Conservation (phyloP, 164 flowering plant species). For the Nelumbo lutea region DNA sequence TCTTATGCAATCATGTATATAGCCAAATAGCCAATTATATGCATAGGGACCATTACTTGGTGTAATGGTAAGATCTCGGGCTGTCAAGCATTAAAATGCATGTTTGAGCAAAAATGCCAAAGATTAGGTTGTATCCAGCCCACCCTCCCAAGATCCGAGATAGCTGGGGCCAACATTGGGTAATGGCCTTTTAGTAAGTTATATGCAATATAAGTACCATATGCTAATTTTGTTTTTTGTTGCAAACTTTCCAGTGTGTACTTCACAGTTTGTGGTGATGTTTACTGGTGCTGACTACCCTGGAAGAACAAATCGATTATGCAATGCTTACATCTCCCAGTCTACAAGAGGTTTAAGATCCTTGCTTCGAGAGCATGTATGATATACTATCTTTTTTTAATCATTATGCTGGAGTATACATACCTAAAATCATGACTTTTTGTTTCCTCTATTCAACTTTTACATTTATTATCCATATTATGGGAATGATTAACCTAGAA, state of each 20-base stretch:
- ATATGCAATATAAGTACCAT: neutral
- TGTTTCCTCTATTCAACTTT: neutral
- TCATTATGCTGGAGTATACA: neutral
- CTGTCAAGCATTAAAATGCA: no score
- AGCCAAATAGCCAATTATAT: no score
- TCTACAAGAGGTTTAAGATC: conserved; percentile 87
- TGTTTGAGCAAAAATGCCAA: no score
- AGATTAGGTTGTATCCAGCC: no score
- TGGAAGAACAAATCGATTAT: conserved; percentile 33
- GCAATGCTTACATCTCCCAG: conserved; percentile 79
- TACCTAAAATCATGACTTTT: neutral
- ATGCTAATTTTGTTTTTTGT: conserved; percentile 2
- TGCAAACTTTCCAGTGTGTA: conserved; percentile 53
- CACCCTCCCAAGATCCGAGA: no score
- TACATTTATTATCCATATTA: no score
- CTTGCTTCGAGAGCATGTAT: conserved; percentile 74
- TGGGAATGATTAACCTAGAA: no score
- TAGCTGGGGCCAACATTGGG: no score
- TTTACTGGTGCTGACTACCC: conserved; percentile 41
- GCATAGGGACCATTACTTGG: no score
- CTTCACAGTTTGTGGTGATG: conserved; percentile 83
- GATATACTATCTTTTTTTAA: conserved; percentile 17
- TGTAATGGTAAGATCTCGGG: no score
- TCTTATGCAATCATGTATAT: no score
- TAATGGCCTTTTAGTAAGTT: neutral